Conservation (phyloP, 108 stramenopile genomes). For the Fragilariopsis cylindrus region DNA sequence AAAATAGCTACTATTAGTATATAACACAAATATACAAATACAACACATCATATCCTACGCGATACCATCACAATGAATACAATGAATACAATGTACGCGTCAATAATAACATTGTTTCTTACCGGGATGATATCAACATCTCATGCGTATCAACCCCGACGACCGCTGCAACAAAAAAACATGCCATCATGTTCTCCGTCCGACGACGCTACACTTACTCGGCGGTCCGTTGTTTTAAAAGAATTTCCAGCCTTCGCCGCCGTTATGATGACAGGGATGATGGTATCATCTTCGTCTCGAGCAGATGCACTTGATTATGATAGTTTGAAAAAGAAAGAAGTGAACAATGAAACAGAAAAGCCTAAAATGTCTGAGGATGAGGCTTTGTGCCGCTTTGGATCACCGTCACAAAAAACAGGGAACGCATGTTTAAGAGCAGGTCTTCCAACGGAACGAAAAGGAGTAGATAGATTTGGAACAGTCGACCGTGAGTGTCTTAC, state of each 20-base stretch:
- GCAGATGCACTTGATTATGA: conserved; percentile 43
- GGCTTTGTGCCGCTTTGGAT: conserved; percentile 54
- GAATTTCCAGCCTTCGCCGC: background rate
- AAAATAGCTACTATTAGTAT: too few species aligned
- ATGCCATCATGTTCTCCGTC: background rate
- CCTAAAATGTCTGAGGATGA: conserved; percentile 48
- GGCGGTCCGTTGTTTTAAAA: background rate
- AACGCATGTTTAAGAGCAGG: conserved; percentile 54
- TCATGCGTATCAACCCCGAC: background rate
- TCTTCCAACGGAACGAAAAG: conserved; percentile 30
- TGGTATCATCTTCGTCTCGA: background rate
- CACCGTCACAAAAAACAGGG: conserved; percentile 45
- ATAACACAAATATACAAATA: too few species aligned
- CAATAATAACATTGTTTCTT: too few species aligned
- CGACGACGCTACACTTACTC: background rate
- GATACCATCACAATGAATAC: too few species aligned
- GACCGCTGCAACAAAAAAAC: background rate
- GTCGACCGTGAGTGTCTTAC: conserved; percentile 43
- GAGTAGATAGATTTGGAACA: conserved; percentile 51
- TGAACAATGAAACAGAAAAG: conserved; percentile 9
- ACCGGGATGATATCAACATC: too few species aligned
- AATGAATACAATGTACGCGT: too few species aligned
- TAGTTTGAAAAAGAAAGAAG: conserved; percentile 32
- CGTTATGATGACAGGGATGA: background rate
- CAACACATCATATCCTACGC: too few species aligned